These are phyloP conservation scores for Trichosporon inkin DNA, from an alignment of 1,284 basidiomycete genomes.

Conservation along the genomic window DNA sequence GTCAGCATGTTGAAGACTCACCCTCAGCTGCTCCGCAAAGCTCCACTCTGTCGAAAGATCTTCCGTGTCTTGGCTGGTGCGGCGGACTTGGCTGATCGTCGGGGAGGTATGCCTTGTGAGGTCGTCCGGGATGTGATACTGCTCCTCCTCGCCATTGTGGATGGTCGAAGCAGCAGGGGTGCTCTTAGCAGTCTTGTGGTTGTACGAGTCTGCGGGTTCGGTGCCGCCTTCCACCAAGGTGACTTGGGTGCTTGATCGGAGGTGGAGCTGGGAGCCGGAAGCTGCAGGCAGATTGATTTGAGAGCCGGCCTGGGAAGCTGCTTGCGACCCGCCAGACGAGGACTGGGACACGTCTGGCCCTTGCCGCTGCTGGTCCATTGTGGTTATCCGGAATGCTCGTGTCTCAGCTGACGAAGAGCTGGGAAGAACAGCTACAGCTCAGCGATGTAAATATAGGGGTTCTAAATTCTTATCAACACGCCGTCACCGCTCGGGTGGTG, in stretches of 20 bases:
- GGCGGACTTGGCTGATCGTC: neutral
- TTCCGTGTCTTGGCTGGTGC: neutral
- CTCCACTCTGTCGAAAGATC: neutral
- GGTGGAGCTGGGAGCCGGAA: neutral
- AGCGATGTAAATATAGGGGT: too few species aligned
- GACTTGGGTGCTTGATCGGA: slow-evolving; percentile 3
- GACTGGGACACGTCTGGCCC: neutral
- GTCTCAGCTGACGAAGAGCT: neutral
- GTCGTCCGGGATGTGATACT: slow-evolving; percentile 1
- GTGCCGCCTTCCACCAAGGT: neutral
- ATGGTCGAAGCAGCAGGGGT: neutral
- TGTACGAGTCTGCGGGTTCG: neutral
- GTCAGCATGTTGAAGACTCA: neutral
- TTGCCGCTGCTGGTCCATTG: slow-evolving; percentile 1
- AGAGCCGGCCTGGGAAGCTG: neutral
- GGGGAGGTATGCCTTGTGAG: neutral
- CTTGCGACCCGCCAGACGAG: neutral
- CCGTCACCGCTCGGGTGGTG: too few species aligned
- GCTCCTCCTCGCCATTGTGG: neutral
- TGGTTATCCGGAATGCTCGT: neutral
- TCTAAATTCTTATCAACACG: too few species aligned
- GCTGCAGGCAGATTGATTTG: neutral
- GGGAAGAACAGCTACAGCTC: neutral
- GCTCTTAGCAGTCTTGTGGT: neutral
- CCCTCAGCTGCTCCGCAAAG: slow-evolving; percentile 4